Conservation (phyloP, 2,329 filamentous ascomycete genomes). For the Thelonectria blattea region DNA sequence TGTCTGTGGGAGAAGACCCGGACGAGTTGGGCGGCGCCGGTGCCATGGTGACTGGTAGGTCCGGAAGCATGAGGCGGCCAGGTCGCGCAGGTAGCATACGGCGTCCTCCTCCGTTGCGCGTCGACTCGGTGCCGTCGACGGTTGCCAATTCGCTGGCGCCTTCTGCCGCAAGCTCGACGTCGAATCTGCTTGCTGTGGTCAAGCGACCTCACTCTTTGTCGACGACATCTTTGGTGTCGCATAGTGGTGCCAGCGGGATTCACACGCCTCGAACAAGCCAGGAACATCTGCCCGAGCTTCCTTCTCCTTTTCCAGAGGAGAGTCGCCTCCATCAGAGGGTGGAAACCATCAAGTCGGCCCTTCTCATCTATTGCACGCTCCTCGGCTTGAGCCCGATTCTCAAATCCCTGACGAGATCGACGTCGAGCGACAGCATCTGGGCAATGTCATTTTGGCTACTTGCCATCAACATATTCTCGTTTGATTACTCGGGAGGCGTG, state of each 20-base stretch:
- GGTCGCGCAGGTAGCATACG: slow-evolving; percentile 47
- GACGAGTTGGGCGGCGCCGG: slow-evolving; percentile 49
- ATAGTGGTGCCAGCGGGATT: slow-evolving; percentile 26
- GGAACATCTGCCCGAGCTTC: slow-evolving; percentile 40
- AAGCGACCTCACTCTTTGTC: slow-evolving; percentile 60
- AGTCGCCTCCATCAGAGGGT: slow-evolving; percentile 61
- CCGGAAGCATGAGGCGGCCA: slow-evolving; percentile 43
- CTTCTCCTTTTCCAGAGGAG: slow-evolving; percentile 42
- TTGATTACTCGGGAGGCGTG: slow-evolving; percentile 84
- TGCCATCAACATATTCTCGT: slow-evolving; percentile 95
- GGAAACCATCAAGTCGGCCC: slow-evolving; percentile 87
- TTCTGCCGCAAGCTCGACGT: slow-evolving; percentile 54
- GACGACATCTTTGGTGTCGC: slow-evolving; percentile 57
- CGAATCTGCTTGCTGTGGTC: slow-evolving; percentile 46
- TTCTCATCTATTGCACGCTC: slow-evolving; percentile 91
- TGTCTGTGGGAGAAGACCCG: slow-evolving; percentile 69
- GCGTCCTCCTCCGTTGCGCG: slow-evolving; percentile 41
- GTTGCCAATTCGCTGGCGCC: slow-evolving; percentile 34
- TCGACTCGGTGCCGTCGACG: slow-evolving; percentile 37
- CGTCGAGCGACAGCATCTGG: slow-evolving; percentile 95
- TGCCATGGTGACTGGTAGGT: slow-evolving; percentile 44
- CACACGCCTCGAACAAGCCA: slow-evolving; percentile 39
- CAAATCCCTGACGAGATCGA: slow-evolving; percentile 93
- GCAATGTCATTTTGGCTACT: slow-evolving; percentile 93
- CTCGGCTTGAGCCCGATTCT: slow-evolving; percentile 93